Conservation (phyloP, 2,329 filamentous ascomycete genomes). For the Penicillium palitans region DNA sequence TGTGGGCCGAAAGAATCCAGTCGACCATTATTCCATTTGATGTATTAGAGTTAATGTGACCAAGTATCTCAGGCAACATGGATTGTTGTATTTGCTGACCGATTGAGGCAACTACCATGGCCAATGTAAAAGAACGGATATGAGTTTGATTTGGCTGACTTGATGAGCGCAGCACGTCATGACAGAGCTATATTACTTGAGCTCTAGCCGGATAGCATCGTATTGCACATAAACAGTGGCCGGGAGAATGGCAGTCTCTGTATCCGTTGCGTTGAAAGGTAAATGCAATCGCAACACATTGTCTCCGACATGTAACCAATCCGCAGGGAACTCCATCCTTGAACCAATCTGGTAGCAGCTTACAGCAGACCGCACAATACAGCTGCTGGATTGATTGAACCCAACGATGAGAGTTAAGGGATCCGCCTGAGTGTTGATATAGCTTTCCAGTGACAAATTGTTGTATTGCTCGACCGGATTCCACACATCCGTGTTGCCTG, state of each 20-base stretch:
- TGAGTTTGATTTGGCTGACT: neutral
- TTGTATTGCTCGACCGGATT: conserved; percentile 55
- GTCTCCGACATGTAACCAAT: conserved; percentile 51
- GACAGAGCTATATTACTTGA: conserved; percentile 28
- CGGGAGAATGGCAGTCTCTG: conserved; percentile 59
- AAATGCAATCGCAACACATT: conserved; percentile 61
- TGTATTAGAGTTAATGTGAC: neutral
- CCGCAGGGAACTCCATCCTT: conserved; percentile 59
- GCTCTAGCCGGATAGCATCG: conserved; percentile 62
- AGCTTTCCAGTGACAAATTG: conserved; percentile 55
- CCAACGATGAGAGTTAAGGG: conserved; percentile 35
- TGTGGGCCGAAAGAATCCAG: neutral
- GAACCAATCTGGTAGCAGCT: conserved; percentile 63
- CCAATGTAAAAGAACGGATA: neutral
- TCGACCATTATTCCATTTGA: neutral
- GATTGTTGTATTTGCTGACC: neutral
- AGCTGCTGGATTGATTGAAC: conserved; percentile 59
- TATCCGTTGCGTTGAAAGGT: conserved; percentile 60
- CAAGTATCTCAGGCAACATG: neutral
- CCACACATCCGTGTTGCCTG: conserved; percentile 62
- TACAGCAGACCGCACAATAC: conserved; percentile 60
- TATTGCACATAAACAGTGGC: conserved; percentile 64
- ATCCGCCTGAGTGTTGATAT: conserved; percentile 47
- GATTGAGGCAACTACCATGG: too few relatives aligned
- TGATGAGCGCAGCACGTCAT: neutral